Evolutionary conservation across 148 eudicot species (phyloP).

Genomic region (Silene latifolia): DNA sequence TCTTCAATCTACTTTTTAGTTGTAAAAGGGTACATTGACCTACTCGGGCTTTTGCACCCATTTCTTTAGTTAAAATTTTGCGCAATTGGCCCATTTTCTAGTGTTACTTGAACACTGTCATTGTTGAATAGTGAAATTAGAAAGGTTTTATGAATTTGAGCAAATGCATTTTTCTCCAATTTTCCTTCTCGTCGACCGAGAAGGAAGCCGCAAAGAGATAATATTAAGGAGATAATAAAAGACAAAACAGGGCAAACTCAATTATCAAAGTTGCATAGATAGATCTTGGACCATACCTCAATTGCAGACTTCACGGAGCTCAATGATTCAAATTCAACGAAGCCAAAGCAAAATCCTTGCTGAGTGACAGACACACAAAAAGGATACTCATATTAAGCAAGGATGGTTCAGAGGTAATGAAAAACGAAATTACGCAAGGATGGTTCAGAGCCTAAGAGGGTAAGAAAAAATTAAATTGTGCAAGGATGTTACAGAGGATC

Average conservation of each 20-base stretch:
- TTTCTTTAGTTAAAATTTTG: not conserved
- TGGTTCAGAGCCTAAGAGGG: not conserved
- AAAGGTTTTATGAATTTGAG: not conserved
- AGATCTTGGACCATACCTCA: conserved; percentile 38
- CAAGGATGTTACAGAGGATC: conserved; percentile 2
- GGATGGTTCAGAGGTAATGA: not conserved
- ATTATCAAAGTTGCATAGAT: not conserved
- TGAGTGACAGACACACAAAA: conserved; percentile 29
- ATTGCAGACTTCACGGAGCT: conserved; percentile 59
- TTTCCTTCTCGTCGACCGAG: not conserved
- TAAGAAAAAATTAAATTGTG: too few relatives aligned
- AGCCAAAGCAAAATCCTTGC: conserved; percentile 77
- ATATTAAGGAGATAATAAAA: not conserved
- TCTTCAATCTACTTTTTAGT: too few relatives aligned
- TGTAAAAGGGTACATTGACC: too few relatives aligned
- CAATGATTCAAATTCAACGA: conserved; percentile 67
- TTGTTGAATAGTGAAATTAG: not conserved
- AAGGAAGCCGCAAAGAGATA: not conserved
- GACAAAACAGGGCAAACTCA: not conserved
- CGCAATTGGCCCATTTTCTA: not conserved
- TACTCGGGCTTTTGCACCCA: too few relatives aligned
- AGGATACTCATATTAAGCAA: not conserved
- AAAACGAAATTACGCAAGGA: not conserved
- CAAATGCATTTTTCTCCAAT: too few relatives aligned
- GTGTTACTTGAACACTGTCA: not conserved